phyloP scores from a whole-genome alignment of 2,329 filamentous ascomycete species.

The Arthroderma sp. region DNA sequence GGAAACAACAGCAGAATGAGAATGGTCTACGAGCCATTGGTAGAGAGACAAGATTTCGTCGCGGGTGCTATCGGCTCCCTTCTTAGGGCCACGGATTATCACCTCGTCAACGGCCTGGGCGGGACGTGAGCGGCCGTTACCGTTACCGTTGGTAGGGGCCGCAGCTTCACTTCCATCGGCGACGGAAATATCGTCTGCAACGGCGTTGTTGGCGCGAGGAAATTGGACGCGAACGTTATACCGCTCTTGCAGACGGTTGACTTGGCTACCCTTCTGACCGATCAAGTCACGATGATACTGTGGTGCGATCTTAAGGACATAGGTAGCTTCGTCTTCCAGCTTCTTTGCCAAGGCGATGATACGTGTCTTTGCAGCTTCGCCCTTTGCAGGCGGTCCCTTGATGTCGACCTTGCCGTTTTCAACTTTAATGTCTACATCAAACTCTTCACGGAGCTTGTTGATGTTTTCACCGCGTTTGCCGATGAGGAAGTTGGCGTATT shows the following conservation, averaged over 20 bases:
- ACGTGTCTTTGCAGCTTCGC: slow-evolving; percentile 70
- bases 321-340: slow-evolving; percentile 80
- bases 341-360: slow-evolving; percentile 69
- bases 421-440: slow-evolving; percentile 70
- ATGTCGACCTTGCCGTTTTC: slow-evolving; percentile 90
- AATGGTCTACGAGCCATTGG: slow-evolving; percentile 83
- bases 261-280: slow-evolving; percentile 71
- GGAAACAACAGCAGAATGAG: slow-evolving; percentile 62
- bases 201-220: slow-evolving; percentile 49
- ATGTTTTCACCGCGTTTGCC: slow-evolving; percentile 57
- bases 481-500: slow-evolving; percentile 77
- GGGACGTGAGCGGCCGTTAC: slow-evolving; percentile 33
- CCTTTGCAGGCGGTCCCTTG: slow-evolving; percentile 91
- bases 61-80: slow-evolving; percentile 80
- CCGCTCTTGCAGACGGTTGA: slow-evolving; percentile 81
- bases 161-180: slow-evolving; percentile 56
- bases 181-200: slow-evolving; percentile 56
- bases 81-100: slow-evolving; percentile 78
- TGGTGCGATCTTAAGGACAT: slow-evolving; percentile 77
- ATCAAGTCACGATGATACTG: slow-evolving; percentile 93
- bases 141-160: slow-evolving; percentile 42
- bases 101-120: slow-evolving; percentile 81
- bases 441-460: slow-evolving; percentile 55
- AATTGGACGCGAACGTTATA: slow-evolving; percentile 96
- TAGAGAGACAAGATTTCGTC: slow-evolving; percentile 82